Base-by-base conservation (phyloP, 1,139 yeast species). In the Blastobotrys serpentis region DNA sequence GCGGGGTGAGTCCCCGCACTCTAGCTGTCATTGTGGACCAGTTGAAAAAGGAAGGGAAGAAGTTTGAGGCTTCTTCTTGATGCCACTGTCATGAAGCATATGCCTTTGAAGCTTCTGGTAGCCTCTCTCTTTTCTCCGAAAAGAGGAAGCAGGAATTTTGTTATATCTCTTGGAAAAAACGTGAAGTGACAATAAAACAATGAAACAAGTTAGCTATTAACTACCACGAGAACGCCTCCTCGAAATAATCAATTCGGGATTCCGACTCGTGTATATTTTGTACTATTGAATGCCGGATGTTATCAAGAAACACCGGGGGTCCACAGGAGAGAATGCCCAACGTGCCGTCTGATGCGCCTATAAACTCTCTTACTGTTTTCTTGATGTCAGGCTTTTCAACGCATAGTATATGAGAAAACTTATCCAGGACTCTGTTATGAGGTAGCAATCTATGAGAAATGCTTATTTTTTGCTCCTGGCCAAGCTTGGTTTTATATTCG, bases 361-460 rank as follows among this genome's bases (percentile, higher is more conserved):
- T 65, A 42, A 72, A 76, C 2, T 64, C 51, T 4, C 54, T 54
- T 2, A 78, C 68, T 13, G 77, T 50, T 1, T 54, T 58, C 2
- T 59, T 54, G 22, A 79, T 53, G 46, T 73, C 65, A 2, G 83
- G 83, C 51, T 79, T 70, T 10, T 67, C 70, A 29, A 69, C 69
- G 43, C 70, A 55, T 43, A 45, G 4, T 57, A 32, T 53, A 23
- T 47, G 41, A 2, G 45, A 36, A 34, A 29, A 37, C n/a, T 30
- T 34, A 23, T 22, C 33, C 19, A 30, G 32, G 25, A 36, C 19
- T 19, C 13, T 36, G 11, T 36, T 23, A 14, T 11, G 32, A 7
- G 32, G 32, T 14, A 29, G n/a, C 13, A 29, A 29, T 4, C 32
- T 14, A 11, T 11, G 4, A 4, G 40, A 36, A 17, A 36, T 19